phyloP scores from a whole-genome alignment of 768 basidiomycete genomes.

The Psilocybe sp. region DNA sequence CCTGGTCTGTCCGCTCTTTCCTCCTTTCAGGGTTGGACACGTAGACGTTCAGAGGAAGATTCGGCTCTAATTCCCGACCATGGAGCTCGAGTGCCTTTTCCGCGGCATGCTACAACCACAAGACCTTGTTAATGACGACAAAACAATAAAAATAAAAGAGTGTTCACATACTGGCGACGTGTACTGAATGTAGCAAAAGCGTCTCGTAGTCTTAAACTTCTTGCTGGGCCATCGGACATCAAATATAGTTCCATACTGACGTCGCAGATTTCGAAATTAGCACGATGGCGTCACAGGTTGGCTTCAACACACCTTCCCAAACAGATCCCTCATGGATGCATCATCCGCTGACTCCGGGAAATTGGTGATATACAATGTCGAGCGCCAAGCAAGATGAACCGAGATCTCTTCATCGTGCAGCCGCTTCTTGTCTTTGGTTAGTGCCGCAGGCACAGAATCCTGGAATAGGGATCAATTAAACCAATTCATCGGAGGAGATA shows the following conservation, averaged over 20 bases:
- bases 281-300: not conserved
- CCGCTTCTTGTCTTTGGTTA: slow-evolving; percentile 94
- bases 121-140: not conserved
- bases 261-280: not conserved
- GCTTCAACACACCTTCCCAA: slow-evolving; percentile 59
- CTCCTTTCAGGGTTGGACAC: slow-evolving; percentile 90
- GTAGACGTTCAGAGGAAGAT: slow-evolving; percentile 67
- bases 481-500: not conserved
- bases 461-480: slow-evolving; percentile 21
- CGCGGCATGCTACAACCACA: slow-evolving; percentile 52
- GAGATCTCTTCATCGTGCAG: slow-evolving; percentile 71
- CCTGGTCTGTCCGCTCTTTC: slow-evolving; percentile 87
- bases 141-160: not conserved
- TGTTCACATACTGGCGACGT: slow-evolving; percentile 67
- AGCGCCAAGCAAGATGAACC: slow-evolving; percentile 90
- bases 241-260: slow-evolving; percentile 84
- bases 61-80: slow-evolving; percentile 69
- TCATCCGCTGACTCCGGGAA: slow-evolving; percentile 89
- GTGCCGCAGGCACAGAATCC: slow-evolving; percentile 81
- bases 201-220: slow-evolving; percentile 86
- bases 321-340: slow-evolving; percentile 66
- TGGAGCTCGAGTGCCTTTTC: slow-evolving; percentile 78
- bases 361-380: slow-evolving; percentile 94
- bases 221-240: slow-evolving; percentile 98
- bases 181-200: slow-evolving; percentile 95